Percentiles rank a stretch among this genome's conserved stretches.
These are phyloP conservation scores for Ophiocordyceps camponoti-rufipedis DNA, from an alignment of 2,329 filamentous ascomycete species.

Conservation along the genomic window DNA sequence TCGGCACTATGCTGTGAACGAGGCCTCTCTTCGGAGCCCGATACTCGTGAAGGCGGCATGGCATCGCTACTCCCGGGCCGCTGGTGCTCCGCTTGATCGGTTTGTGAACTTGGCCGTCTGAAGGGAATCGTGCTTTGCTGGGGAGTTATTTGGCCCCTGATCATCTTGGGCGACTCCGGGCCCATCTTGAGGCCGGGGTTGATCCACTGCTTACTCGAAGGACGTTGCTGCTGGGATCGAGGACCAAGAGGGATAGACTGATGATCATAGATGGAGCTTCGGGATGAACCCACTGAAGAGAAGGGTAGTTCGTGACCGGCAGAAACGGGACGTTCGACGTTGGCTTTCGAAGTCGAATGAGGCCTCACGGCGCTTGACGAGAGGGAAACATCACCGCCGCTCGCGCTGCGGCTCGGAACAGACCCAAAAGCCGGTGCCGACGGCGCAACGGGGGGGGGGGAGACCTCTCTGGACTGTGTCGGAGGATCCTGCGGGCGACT, in stretches of 20 bases:
- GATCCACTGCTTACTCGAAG: slow-evolving; percentile 42
- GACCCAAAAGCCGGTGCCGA: slow-evolving; percentile 40
- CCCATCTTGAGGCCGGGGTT: slow-evolving; percentile 33
- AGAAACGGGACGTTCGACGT: slow-evolving; percentile 29
- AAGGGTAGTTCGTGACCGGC: slow-evolving; percentile 16
- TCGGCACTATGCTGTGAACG: slow-evolving; percentile 24
- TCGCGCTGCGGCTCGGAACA: slow-evolving; percentile 26
- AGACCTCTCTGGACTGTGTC: slow-evolving; percentile 29
- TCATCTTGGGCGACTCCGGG: slow-evolving; percentile 32
- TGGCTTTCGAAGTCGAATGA: slow-evolving; percentile 33
- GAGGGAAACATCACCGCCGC: slow-evolving; percentile 12
- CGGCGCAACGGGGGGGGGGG: slow-evolving; percentile 37
- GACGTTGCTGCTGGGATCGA: slow-evolving; percentile 30
- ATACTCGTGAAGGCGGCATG: slow-evolving; percentile 22
- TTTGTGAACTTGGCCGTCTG: slow-evolving; percentile 17
- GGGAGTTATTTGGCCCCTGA: slow-evolving; percentile 30
- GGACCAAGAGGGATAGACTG: slow-evolving; percentile 34
- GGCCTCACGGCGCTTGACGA: slow-evolving; percentile 24
- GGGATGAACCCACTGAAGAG: slow-evolving; percentile 23
- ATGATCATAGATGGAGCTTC: slow-evolving; percentile 20
- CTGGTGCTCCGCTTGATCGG: slow-evolving; percentile 19
- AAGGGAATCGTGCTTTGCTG: slow-evolving; percentile 19
- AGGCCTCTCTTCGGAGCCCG: slow-evolving; percentile 15
- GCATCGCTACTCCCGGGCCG: slow-evolving; percentile 35
- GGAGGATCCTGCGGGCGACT: slow-evolving; percentile 29